phyloP scores from a whole-genome alignment of 116 monocot genomes.

The Iris pallida region DNA sequence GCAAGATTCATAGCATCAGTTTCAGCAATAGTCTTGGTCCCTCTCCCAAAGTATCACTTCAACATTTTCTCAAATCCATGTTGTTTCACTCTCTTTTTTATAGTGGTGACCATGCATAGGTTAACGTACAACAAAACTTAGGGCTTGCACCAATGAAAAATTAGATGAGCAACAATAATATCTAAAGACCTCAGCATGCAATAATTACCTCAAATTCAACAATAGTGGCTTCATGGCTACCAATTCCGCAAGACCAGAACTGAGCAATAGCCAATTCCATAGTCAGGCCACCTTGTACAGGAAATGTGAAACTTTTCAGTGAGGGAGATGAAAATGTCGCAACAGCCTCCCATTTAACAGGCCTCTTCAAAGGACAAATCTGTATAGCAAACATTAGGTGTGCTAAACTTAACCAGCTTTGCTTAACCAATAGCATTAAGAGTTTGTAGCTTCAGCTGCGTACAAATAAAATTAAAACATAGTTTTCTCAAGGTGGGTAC shows the following conservation, averaged over 20 bases:
- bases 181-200: too few relatives aligned
- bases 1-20: too few relatives aligned
- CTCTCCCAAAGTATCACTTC: too few relatives aligned
- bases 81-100: too few relatives aligned
- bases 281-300: conserved; percentile 70
- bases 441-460: too few relatives aligned
- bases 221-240: conserved; percentile 68
- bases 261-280: conserved; percentile 85
- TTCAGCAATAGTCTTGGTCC: too few relatives aligned
- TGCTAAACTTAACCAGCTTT: too few relatives aligned
- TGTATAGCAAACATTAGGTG: conserved; percentile 12
- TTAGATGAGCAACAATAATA: not conserved
- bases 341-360: conserved; percentile 77
- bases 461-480: not conserved
- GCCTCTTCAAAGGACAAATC: conserved; percentile 72
- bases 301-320: conserved; percentile 65
- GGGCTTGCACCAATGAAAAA: not conserved
- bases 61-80: too few relatives aligned
- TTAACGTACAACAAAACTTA: not conserved
- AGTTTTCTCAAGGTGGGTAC: not conserved
- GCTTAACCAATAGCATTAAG: too few relatives aligned
- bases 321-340: conserved; percentile 84
- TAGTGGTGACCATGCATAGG: too few relatives aligned
- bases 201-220: conserved; percentile 80
- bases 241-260: conserved; percentile 95